A percentile compares a stretch with the other conserved stretches of the same genome.
These are phyloP conservation scores for Fusarium tricinctum DNA, from an alignment of 2,329 filamentous ascomycete species.

Conservation along the genomic window DNA sequence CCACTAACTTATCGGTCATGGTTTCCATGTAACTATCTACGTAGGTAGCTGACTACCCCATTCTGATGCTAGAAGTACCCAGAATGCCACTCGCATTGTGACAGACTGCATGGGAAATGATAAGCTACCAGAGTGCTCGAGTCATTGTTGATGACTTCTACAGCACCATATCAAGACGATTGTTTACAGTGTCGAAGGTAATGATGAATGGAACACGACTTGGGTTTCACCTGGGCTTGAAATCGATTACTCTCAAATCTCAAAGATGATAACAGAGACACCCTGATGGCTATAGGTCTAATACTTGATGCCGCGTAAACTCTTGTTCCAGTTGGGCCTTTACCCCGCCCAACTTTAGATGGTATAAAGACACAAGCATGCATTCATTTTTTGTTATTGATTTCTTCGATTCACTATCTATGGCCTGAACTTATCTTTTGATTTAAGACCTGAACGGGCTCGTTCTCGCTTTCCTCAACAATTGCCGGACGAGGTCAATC, in stretches of 20 bases:
- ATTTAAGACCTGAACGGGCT: background rate
- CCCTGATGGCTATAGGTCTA: conserved; percentile 32
- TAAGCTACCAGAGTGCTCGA: background rate
- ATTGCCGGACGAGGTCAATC: background rate
- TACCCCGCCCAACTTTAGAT: conserved; percentile 15
- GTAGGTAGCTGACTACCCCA: background rate
- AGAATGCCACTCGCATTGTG: background rate
- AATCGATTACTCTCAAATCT: background rate
- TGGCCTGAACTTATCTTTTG: background rate
- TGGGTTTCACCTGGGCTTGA: background rate
- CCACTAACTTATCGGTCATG: background rate
- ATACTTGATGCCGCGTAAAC: conserved; percentile 11
- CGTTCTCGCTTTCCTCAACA: background rate
- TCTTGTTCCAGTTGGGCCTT: conserved; percentile 9
- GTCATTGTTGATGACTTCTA: background rate
- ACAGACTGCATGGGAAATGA: background rate
- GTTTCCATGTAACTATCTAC: background rate
- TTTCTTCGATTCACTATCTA: background rate
- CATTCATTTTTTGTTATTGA: background rate
- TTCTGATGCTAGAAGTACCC: background rate
- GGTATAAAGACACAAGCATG: conserved; percentile 23
- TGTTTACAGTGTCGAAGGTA: background rate
- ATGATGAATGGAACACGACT: background rate
- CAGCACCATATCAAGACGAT: background rate
- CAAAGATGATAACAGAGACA: background rate